Evolutionary conservation across 176 grass and related monocot species (phyloP).

Genomic region (Carex myosuroides): DNA sequence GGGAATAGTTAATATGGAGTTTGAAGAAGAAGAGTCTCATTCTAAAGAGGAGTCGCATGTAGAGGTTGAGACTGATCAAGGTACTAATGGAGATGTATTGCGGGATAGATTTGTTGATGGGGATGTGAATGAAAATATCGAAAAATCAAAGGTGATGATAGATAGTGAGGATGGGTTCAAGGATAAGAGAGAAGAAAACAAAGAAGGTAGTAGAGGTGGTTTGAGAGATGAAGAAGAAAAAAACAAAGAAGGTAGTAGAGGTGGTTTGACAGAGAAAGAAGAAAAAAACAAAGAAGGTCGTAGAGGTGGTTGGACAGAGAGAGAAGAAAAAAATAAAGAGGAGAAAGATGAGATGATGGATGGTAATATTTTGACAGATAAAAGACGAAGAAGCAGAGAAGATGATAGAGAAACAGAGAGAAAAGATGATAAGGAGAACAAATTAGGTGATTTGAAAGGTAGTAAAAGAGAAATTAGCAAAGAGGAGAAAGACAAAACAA

Average conservation of each 20-base stretch:
- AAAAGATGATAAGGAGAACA: conserved; percentile 15
- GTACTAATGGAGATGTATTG: conserved; percentile 22
- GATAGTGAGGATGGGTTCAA: conserved; percentile 37
- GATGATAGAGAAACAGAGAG: conserved; percentile 1
- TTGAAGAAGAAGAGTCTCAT: conserved; percentile 37
- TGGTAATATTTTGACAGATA: conserved; percentile 18
- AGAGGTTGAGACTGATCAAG: conserved; percentile 30
- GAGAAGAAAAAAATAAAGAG: conserved; percentile 51
- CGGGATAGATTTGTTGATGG: conserved; percentile 22
- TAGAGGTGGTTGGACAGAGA: conserved; percentile 30
- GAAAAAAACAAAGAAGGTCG: conserved; percentile 40
- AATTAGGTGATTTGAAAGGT: neutral
- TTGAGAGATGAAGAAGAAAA: neutral
- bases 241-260: neutral
- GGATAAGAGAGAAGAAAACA: conserved; percentile 39
- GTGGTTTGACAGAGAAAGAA: conserved; percentile 34
- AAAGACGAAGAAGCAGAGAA: neutral
- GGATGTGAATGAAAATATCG: conserved; percentile 33
- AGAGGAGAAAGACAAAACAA: conserved; percentile 21
- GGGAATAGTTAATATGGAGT: neutral
- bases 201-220: conserved; percentile 29
- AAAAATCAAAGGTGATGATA: conserved; percentile 34
- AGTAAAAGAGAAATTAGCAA: conserved; percentile 11
- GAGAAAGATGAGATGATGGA: conserved; percentile 36
- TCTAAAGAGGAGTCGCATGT: conserved; percentile 12